Conservation (phyloP, 2,329 filamentous ascomycete genomes). For the Purpureocillium takamizusanense region DNA sequence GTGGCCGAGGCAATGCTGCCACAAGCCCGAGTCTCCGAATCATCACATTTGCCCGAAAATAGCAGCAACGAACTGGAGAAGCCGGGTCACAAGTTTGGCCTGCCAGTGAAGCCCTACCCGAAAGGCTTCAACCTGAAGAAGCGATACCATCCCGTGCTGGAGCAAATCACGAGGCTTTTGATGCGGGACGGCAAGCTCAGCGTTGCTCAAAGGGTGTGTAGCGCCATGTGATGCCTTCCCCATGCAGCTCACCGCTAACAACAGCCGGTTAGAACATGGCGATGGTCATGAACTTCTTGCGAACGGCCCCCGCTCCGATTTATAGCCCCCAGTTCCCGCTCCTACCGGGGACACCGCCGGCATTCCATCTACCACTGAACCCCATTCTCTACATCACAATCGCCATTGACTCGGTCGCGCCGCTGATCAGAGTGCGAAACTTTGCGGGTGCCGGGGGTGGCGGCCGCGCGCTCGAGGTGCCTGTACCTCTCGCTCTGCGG, state of each 20-base stretch:
- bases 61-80: slow-evolving; percentile 16
- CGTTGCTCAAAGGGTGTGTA: slow-evolving; percentile 73
- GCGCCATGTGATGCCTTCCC: neutral
- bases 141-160: slow-evolving; percentile 76
- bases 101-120: slow-evolving; percentile 59
- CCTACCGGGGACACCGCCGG: slow-evolving; percentile 67
- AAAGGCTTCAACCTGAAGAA: slow-evolving; percentile 58
- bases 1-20: slow-evolving; percentile 22
- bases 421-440: slow-evolving; percentile 70
- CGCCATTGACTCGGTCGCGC: slow-evolving; percentile 87
- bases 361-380: slow-evolving; percentile 75
- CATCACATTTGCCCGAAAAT: slow-evolving; percentile 6
- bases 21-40: slow-evolving; percentile 10
- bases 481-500: slow-evolving; percentile 63
- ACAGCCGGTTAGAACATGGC: slow-evolving; percentile 61
- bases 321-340: slow-evolving; percentile 63
- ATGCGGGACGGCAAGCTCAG: slow-evolving; percentile 90
- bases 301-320: slow-evolving; percentile 72
- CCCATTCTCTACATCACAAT: slow-evolving; percentile 83
- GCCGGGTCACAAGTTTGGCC: slow-evolving; percentile 67
- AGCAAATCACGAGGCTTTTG: slow-evolving; percentile 81
- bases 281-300: slow-evolving; percentile 72
- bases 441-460: slow-evolving; percentile 76
- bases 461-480: slow-evolving; percentile 74
- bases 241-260: slow-evolving; percentile 8